phyloP scores from a whole-genome alignment of 106 monocot species.

The Posidonia australis region DNA sequence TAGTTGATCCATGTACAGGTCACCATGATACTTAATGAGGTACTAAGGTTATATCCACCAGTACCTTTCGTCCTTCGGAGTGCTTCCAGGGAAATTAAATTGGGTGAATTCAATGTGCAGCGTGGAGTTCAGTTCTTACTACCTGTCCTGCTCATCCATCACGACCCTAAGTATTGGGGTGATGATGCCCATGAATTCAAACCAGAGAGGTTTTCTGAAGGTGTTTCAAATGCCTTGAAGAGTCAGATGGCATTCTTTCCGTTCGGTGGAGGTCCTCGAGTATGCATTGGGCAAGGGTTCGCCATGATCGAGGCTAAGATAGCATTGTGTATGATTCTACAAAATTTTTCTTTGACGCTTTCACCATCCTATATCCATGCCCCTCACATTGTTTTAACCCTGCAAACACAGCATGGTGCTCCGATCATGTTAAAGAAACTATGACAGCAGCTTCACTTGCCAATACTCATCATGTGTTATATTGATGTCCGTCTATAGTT shows the following conservation, averaged over 20 bases:
- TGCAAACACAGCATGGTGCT: slow-evolving; percentile 59
- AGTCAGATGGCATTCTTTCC: slow-evolving; percentile 41
- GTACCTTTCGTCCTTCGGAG: not conserved
- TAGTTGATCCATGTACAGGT: slow-evolving; percentile 14
- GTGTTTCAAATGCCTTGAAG: slow-evolving; percentile 14
- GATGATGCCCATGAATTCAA: slow-evolving; percentile 28
- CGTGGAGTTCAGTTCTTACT: slow-evolving; percentile 8
- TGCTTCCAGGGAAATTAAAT: slow-evolving; percentile 8
- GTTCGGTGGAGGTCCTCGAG: slow-evolving; percentile 53
- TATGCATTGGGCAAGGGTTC: slow-evolving; percentile 69
- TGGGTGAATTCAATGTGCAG: slow-evolving; percentile 17
- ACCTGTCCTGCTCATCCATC: slow-evolving; percentile 14
- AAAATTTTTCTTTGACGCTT: slow-evolving; percentile 35
- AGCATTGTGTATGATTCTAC: too few species aligned
- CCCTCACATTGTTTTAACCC: slow-evolving; percentile 22
- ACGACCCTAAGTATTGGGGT: slow-evolving; percentile 17
- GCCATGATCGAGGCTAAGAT: slow-evolving; percentile 65
- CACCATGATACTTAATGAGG: slow-evolving; percentile 45
- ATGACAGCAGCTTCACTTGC: too few species aligned
- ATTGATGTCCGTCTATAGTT: too few species aligned
- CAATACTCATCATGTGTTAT: too few species aligned
- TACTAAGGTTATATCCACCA: slow-evolving; percentile 51
- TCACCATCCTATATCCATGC: slow-evolving; percentile 52
- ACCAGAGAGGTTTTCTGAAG: slow-evolving; percentile 27
- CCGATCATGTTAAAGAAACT: slow-evolving; percentile 26